phyloP scores from a whole-genome alignment of 768 basidiomycete genomes.

The Phlegmacium glaucopus region DNA sequence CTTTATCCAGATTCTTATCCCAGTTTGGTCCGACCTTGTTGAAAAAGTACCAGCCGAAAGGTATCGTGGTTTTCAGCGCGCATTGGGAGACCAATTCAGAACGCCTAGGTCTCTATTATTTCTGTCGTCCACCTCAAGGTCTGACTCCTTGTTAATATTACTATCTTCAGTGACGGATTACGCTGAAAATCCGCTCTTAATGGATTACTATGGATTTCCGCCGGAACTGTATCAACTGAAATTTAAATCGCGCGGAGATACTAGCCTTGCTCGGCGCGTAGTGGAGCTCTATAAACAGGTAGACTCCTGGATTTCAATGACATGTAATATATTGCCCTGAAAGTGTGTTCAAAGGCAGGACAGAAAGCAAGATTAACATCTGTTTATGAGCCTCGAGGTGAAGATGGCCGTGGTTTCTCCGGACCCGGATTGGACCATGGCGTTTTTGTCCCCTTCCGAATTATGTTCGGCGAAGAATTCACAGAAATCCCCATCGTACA shows the following conservation, averaged over 20 bases:
- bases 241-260: slow-evolving; percentile 67
- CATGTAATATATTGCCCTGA: background rate
- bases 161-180: slow-evolving; percentile 64
- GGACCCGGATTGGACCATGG: slow-evolving; percentile 77
- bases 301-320: background rate
- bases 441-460: slow-evolving; percentile 73
- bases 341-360: slow-evolving; percentile 41
- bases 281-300: slow-evolving; percentile 60
- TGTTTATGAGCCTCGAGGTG: slow-evolving; percentile 52
- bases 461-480: slow-evolving; percentile 74
- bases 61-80: slow-evolving; percentile 79
- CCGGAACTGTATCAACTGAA: slow-evolving; percentile 55
- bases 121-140: background rate
- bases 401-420: slow-evolving; percentile 60
- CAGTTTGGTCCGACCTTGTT: slow-evolving; percentile 64
- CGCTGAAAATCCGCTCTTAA: slow-evolving; percentile 69
- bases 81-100: slow-evolving; percentile 72
- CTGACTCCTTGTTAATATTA: background rate
- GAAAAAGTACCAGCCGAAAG: slow-evolving; percentile 71
- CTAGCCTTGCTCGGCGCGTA: slow-evolving; percentile 50
- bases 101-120: slow-evolving; percentile 44
- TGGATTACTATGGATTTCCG: slow-evolving; percentile 74
- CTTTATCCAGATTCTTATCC: slow-evolving; percentile 54
- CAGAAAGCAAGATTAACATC: slow-evolving; percentile 46
- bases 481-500: slow-evolving; percentile 66